Conservation (phyloP, 805 yeast species). For the Vanderwaltozyma polyspora region DNA sequence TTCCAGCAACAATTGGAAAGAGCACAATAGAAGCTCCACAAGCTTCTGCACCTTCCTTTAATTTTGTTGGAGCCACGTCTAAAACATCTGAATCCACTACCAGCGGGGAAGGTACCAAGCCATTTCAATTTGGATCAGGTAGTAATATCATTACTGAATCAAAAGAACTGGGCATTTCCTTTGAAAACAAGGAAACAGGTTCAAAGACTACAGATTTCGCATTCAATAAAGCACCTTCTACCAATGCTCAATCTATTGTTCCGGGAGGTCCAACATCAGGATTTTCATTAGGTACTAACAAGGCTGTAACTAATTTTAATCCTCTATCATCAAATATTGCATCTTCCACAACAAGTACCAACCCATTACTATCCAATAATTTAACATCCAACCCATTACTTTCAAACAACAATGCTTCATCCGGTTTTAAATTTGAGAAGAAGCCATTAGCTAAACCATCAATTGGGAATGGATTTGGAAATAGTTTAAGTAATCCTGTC, state of each 20-base stretch:
- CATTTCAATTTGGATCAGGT: too few species aligned
- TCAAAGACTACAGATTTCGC: too few species aligned
- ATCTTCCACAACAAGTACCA: neutral
- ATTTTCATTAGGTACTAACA: slow-evolving; percentile 5
- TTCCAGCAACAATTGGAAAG: too few species aligned
- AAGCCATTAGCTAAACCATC: neutral
- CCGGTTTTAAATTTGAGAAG: neutral
- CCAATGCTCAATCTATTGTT: neutral
- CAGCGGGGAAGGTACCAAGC: too few species aligned
- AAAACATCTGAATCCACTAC: too few species aligned
- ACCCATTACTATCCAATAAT: neutral
- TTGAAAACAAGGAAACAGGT: too few species aligned
- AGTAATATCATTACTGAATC: too few species aligned
- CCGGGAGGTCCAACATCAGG: neutral
- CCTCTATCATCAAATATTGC: neutral
- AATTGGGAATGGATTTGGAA: slow-evolving; percentile 4
- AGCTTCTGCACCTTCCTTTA: too few species aligned
- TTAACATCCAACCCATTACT: slow-evolving; percentile 1
- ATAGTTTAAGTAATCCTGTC: neutral
- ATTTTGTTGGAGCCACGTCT: too few species aligned
- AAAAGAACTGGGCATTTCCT: too few species aligned
- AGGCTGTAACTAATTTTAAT: slow-evolving; percentile 1
- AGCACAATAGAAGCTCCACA: too few species aligned
- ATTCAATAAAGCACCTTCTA: slow-evolving; percentile 3
- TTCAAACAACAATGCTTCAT: neutral